Base-by-base conservation (phyloP, 1,139 yeast genomes). In the Suhomyces coccinellae region DNA sequence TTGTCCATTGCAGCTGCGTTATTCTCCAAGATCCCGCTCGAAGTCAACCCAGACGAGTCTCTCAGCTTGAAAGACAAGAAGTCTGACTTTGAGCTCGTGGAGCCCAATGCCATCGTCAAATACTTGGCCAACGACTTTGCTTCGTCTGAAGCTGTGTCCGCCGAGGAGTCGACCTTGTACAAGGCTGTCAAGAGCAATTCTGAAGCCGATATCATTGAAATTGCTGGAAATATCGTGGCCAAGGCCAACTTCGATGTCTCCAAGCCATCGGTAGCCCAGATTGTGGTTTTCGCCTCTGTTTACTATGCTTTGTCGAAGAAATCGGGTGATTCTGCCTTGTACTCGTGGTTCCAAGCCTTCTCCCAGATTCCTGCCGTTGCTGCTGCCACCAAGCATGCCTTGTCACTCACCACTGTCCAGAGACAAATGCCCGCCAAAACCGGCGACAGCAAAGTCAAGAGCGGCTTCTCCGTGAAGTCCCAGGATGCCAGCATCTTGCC, bases 101-200 rank as follows among this genome's bases (percentile, higher is more conserved):
- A 89, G 64, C 79, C 95, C 29, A 88, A 90, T 62, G 87, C 97
- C 20, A 85, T 90, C 48, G 90, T 88, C 47, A 82, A 85, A 63
- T 88, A 80, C 58, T 70, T 85, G 49, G 69, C 81, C 40, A 66
- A 73, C 17, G 80, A 77, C 53, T 82, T 76, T 49, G 52, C 60
- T 6, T 59, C 50, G 49, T 52, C 65, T 43, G 47, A 53, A 2
- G 55, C 62, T 22, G 49, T 65, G 29, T 40, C 46, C 9, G 52
- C 54, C 30, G 79, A 61, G 63, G 79, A 63, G 60, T 61, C 56
- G 45, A 59, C 49, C 13, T 50, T 62, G 44, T 50, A 54, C 46
- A 29, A 28, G 2, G 45, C 52, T 10, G 30, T 51, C 44, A 51
- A 51, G 47, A 14, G 15, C 15, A 45, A 32, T 31, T 26, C 43